A percentile compares a stretch with the other conserved stretches of the same genome.
Conservation (phyloP, 495 filamentous ascomycete species). For the Talaromyces thailandensis region DNA sequence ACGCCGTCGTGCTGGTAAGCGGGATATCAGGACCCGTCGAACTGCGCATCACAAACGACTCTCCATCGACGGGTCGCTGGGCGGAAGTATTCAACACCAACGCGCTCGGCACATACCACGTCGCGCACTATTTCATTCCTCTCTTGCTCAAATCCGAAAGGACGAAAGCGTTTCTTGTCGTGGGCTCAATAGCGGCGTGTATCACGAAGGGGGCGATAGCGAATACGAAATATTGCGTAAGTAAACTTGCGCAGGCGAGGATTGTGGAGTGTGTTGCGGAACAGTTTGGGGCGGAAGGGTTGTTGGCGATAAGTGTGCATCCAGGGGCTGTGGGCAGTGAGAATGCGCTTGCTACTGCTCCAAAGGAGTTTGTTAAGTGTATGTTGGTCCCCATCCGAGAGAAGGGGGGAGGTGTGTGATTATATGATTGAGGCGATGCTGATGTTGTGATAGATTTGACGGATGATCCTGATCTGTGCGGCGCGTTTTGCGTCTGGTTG, state of each 20-base stretch:
- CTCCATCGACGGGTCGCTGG: conserved; percentile 12
- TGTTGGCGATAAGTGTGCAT: conserved; percentile 34
- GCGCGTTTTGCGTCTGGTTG: conserved; percentile 31
- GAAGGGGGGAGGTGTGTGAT: too few relatives aligned
- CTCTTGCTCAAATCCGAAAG: conserved; percentile 20
- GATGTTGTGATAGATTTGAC: conserved; percentile 8
- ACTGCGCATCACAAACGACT: conserved; percentile 19
- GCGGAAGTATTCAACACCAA: conserved; percentile 38
- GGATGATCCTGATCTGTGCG: conserved; percentile 29
- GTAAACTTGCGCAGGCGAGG: conserved; percentile 31
- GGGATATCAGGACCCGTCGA: conserved; percentile 24
- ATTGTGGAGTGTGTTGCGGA: conserved; percentile 33
- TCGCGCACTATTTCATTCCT: conserved; percentile 30
- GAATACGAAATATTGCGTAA: conserved; percentile 26
- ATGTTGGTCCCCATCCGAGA: conserved; percentile 6
- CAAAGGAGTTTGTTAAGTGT: conserved; percentile 14
- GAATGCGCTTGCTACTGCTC: conserved; percentile 12
- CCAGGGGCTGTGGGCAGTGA: conserved; percentile 40
- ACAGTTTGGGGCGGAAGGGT: conserved; percentile 30
- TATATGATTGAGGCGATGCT: too few relatives aligned
- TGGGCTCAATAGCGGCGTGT: conserved; percentile 17
- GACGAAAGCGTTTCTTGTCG: conserved; percentile 20
- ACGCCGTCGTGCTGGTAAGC: conserved; percentile 35
- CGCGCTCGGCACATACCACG: conserved; percentile 31
- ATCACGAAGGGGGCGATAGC: conserved; percentile 11